Base-by-base conservation (phyloP, 164 flowering plant genomes). In the Magnolia changhungtana region DNA sequence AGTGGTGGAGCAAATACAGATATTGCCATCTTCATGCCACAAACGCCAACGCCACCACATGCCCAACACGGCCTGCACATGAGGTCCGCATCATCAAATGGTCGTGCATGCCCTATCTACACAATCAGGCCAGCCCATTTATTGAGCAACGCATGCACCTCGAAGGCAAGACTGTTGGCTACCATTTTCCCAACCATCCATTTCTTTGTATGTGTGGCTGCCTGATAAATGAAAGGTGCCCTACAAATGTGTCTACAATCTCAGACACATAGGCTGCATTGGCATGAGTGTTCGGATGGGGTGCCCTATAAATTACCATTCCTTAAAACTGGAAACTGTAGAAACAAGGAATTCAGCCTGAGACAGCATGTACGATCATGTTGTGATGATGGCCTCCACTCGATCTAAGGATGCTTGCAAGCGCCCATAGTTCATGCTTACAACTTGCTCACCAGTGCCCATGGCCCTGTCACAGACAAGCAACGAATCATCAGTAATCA, bases 351-450 rank as follows among this genome's bases (percentile, higher is more conserved):
- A 51, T 52, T n/a, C 5, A 50, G 27, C 49, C 63, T 64, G 14
- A 3, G 51, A 27, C 20, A 11, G 63, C 20, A 71, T 6, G 19
- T 19, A 11, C 67, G 67, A 10, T 13, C 67, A n/a, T 65, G 78
- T 78, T 49, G 92, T 89, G 9, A 90, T 29, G 78, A 92, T 89
- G 72, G 89, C 88, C 88, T 95, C 98, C 75, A 95, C 89, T 81
- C 97, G 84, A 72, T 95, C 98, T 51, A 95, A 82, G 27, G 98
- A 91, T 76, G 98, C 98, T 73, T 89, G 85, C 74, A 94, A 81
- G 52, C 87, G 79, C 76, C 97, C 98, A 16, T 96, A 86, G 69
- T 89, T 81, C 94, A 93, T 79, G 84, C 91, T 90, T 84, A 93
- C 90, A 78, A 88, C 77, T 9, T 92, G 88, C 75, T 90, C 95